Conservation (phyloP, 768 basidiomycete species). For the Leccinum variicolor region DNA sequence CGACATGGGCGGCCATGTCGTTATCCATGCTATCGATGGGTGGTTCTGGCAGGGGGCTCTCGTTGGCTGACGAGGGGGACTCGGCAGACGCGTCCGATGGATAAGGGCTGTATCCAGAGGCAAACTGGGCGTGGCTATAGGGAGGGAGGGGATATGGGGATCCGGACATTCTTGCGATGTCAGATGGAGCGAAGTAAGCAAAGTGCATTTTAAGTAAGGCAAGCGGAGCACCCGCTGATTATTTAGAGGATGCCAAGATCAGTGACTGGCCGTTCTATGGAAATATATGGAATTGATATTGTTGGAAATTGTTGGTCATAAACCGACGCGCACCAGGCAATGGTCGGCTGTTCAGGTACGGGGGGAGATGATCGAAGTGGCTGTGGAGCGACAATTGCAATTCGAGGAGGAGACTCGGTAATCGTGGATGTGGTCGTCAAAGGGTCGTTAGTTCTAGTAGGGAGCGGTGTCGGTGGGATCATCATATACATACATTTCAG, state of each 20-base stretch:
- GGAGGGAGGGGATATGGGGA: slow-evolving; percentile 19
- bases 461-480: slow-evolving; percentile 11
- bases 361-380: slow-evolving; percentile 31
- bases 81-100: slow-evolving; percentile 34
- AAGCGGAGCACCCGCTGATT: slow-evolving; percentile 12
- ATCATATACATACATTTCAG: slow-evolving; percentile 17
- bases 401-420: background rate
- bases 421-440: slow-evolving; percentile 25
- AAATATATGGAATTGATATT: slow-evolving; percentile 34
- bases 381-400: slow-evolving; percentile 34
- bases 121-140: slow-evolving; percentile 21
- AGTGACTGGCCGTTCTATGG: slow-evolving; percentile 27
- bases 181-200: slow-evolving; percentile 21
- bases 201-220: slow-evolving; percentile 30
- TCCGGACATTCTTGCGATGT: slow-evolving; percentile 22
- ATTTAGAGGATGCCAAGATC: slow-evolving; percentile 20
- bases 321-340: slow-evolving; percentile 30
- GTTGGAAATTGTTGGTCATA: slow-evolving; percentile 36
- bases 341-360: slow-evolving; percentile 29
- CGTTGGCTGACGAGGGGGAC: slow-evolving; percentile 39
- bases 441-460: slow-evolving; percentile 23
- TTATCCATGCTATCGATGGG: slow-evolving; percentile 33
- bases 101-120: slow-evolving; percentile 36
- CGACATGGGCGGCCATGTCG: slow-evolving; percentile 25
- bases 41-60: slow-evolving; percentile 39